Evolutionary conservation across 1,284 basidiomycete genomes (phyloP).

Genomic region (Heterobasidion irregulare): DNA sequence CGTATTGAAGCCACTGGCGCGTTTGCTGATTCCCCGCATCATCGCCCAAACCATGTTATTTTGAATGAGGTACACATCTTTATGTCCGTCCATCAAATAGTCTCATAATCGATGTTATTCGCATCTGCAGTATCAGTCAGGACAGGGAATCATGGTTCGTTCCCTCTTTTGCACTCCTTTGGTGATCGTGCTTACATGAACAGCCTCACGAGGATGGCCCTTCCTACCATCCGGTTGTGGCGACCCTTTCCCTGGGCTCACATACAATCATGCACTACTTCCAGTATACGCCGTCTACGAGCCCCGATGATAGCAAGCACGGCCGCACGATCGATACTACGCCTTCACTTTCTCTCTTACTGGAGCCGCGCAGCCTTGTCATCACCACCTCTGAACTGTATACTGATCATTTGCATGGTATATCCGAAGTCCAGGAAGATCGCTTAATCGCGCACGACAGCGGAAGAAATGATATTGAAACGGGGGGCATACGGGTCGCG

Average conservation of each 20-base stretch:
- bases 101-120: background rate
- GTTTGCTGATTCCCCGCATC: constrained; percentile 55
- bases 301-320: constrained; percentile 1
- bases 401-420: constrained; percentile 67
- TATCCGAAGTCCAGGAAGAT: constrained; percentile 48
- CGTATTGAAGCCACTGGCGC: constrained; percentile 56
- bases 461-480: background rate
- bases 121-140: constrained; percentile 64
- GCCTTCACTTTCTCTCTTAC: constrained; percentile 66
- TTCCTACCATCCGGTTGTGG: constrained; percentile 82
- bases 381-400: constrained; percentile 71
- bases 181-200: constrained; percentile 5
- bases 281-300: constrained; percentile 36
- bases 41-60: constrained; percentile 78
- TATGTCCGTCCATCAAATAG: background rate
- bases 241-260: constrained; percentile 82
- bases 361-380: constrained; percentile 77
- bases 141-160: constrained; percentile 87
- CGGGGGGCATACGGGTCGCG: constrained; percentile 25
- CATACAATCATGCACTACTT: constrained; percentile 85
- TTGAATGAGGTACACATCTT: constrained; percentile 59
- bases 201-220: constrained; percentile 93
- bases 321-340: constrained; percentile 52
- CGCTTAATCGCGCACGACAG: constrained; percentile 18
- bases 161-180: constrained; percentile 2